Base-by-base conservation (phyloP, 1,284 basidiomycete genomes). In the Cerioporus squamosus region DNA sequence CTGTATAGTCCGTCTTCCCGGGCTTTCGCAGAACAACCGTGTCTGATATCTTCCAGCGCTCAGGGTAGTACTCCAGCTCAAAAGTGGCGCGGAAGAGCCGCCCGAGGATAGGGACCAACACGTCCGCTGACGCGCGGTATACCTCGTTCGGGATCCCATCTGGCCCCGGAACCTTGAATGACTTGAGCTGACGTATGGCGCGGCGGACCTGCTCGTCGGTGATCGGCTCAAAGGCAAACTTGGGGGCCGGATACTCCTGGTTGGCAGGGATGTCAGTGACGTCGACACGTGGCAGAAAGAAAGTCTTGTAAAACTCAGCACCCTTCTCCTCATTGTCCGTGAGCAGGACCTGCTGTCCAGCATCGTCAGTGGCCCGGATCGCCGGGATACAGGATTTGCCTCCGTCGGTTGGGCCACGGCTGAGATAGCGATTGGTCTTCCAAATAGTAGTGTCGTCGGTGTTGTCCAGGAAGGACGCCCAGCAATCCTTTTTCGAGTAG, bases 11-110 rank as follows among this genome's bases (percentile, higher is more conserved):
- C 0, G 69, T 24, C 29, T 73, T 72, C 0, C 74, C 74, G 5
- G 74, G 77, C 59, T 82, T 81, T 10, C 68, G 55, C 0, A 81
- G 59, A 0, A 79, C 74, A 0, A 76, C 63, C 2, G 75, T 79
- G 8, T 59, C 61, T 3, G 68, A 73, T 0, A 59, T 42, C 22
- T 67, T 65, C 77, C 77, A 80, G 4, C 43, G 33, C 1, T 58
- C 58, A 2, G 71, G 73, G 66, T 75, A 80, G 39, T 59, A 50
- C 0, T 61, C 39, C 1, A 72, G 60, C 0, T 26, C 36, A 29
- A 75, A 66, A 3, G 66, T 69, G 0, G 73, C 72, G 1, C 66
- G 31, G 62, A 66, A 79, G 2, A 79, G 66, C 7, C 46, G 59
- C 7, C 61, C 64, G 1, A 79, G 60, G 20, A 63, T 55, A n/a